Evolutionary conservation across 306 rosid genomes (phyloP), one percentile per base, ranked within the genome.

Genomic region (Hippophae tibetana): DNA sequence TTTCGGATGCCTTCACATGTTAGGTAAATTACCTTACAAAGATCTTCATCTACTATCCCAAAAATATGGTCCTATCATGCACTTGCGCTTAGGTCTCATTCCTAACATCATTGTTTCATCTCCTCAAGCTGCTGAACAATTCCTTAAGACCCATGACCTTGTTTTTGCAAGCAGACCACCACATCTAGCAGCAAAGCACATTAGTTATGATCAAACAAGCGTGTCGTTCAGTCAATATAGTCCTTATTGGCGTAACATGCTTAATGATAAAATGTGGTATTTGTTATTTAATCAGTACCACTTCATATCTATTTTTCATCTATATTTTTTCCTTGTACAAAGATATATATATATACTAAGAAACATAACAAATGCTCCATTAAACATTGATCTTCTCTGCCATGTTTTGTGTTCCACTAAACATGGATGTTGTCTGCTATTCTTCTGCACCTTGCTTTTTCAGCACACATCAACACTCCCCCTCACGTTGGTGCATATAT

Each of bases 101-200:
- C 52, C 54, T 26, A 7, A 58, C 47, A 27, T 68, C 5, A 62
- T 49, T 5, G 57, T 79, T 43, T 72, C 82, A 0, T 78, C 88
- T 26, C 63, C 86, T 6, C 55, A 50, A 47, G 47, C 76, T 6
- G 90, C 86, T 0, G 65, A 86, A 51, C 78, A 62, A 7, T 76
- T 83, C 66, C 85, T 86, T 58, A 83, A 70, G 62, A 83, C 80
- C 6, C 72, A 81, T 13, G 86, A 83, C 75, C 72, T 43, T 7
- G 58, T 56, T 8, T 75, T 75, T 18, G 80, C 76, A 1, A 49
- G 57, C 42, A 56, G 80, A 9, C 80, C 80, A 3, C 47, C 61
- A 8, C 23, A 43, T 2, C 40, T 54, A 26, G 66, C 69, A 1
- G 25, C 75, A 26, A 66, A 65, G 58, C 58, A 69, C 18, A 52